These are phyloP conservation scores for Rubia peregrina DNA, from an alignment of 305 asterid genomes.

Conservation along the genomic window DNA sequence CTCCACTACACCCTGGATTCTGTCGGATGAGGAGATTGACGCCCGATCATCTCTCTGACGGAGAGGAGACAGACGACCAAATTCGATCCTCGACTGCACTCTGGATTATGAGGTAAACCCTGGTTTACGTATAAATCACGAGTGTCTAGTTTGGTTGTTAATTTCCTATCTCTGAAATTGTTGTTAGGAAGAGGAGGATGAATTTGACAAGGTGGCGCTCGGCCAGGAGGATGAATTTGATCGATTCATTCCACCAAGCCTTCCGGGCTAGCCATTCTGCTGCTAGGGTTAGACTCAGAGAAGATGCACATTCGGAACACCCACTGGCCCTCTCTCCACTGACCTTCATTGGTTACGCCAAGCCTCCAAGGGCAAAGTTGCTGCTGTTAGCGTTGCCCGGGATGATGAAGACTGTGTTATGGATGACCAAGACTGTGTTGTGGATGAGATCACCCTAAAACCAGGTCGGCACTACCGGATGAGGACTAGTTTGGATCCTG, in stretches of 20 bases:
- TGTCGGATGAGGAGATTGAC: slow-evolving; percentile 65
- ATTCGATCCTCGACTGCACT: slow-evolving; percentile 63
- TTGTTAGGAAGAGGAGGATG: slow-evolving; percentile 71
- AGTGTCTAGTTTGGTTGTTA: neutral
- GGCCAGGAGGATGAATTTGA: slow-evolving; percentile 32
- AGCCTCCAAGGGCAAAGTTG: slow-evolving; percentile 24
- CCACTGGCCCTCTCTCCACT: slow-evolving; percentile 3
- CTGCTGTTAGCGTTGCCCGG: slow-evolving; percentile 36
- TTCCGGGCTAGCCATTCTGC: slow-evolving; percentile 69
- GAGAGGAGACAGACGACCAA: slow-evolving; percentile 21
- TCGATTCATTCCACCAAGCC: slow-evolving; percentile 24
- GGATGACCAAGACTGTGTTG: slow-evolving; percentile 36
- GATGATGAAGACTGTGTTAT: slow-evolving; percentile 38
- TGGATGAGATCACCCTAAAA: slow-evolving; percentile 57
- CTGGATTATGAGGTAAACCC: slow-evolving; percentile 67
- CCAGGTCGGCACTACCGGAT: slow-evolving; percentile 51
- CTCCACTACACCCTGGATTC: slow-evolving; percentile 35
- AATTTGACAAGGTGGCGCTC: slow-evolving; percentile 72
- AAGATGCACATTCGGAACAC: slow-evolving; percentile 54
- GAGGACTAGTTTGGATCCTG: slow-evolving; percentile 28
- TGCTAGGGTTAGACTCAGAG: slow-evolving; percentile 64
- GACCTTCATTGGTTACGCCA: slow-evolving; percentile 20
- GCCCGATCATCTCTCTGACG: neutral
- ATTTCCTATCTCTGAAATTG: too few relatives aligned
- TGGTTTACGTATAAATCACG: too few relatives aligned